Conservation (phyloP, 306 rosid genomes). For the Quillaja saponaria region DNA sequence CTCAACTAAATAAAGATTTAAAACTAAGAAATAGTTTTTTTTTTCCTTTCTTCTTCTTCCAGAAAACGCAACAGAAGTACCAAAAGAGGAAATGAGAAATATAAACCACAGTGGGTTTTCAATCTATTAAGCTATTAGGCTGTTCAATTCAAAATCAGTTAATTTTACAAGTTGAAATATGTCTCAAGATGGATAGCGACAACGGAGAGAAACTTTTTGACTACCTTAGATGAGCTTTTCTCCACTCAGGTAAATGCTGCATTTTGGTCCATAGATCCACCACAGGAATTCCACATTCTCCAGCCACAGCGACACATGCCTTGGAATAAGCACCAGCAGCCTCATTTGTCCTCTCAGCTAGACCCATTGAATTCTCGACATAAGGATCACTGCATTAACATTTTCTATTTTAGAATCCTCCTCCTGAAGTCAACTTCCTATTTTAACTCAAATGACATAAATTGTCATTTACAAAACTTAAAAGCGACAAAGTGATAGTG, state of each 20-base stretch:
- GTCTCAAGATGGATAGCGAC: neutral
- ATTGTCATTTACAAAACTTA: neutral
- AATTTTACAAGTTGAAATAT: neutral
- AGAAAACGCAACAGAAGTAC: neutral
- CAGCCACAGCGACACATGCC: constrained; percentile 64
- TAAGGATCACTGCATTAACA: constrained; percentile 52
- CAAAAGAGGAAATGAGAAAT: no score
- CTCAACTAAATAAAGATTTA: neutral
- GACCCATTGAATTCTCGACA: constrained; percentile 51
- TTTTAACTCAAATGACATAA: neutral
- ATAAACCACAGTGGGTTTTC: neutral
- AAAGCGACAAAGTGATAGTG: neutral
- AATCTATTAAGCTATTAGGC: neutral
- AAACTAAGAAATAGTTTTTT: constrained; percentile 2
- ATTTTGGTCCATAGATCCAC: constrained; percentile 82
- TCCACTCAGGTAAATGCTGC: constrained; percentile 67
- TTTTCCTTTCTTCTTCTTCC: neutral
- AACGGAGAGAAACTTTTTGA: neutral
- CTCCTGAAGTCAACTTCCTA: neutral
- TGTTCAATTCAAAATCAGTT: neutral
- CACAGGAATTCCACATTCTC: constrained; percentile 55
- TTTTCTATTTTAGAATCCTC: neutral
- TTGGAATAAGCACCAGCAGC: constrained; percentile 76
- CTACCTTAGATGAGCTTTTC: constrained; percentile 57
- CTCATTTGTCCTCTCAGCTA: constrained; percentile 85